Evolutionary conservation across 2,329 filamentous ascomycete genomes (phyloP).

Genomic region (Penicillium freii): DNA sequence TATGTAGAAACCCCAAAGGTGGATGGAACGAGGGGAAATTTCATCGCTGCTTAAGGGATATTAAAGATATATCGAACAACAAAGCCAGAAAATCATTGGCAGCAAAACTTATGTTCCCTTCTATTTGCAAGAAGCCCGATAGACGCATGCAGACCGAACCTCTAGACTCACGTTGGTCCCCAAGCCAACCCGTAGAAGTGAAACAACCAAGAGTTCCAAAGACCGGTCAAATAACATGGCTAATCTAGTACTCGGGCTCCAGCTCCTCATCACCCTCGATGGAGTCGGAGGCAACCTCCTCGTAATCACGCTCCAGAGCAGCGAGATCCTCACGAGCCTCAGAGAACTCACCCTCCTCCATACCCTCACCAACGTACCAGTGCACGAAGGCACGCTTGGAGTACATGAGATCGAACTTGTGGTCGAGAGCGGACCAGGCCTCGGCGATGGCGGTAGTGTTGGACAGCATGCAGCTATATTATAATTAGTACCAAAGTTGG

Average conservation of each 20-base stretch:
- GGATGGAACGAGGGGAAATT: conserved; percentile 36
- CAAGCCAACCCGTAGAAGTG: conserved; percentile 24
- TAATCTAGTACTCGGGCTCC: conserved; percentile 80
- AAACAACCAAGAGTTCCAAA: conserved; percentile 19
- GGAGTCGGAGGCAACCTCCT: conserved; percentile 95
- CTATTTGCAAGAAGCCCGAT: conserved; percentile 37
- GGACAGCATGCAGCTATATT: conserved; percentile 78
- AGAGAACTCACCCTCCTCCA: conserved; percentile 99
- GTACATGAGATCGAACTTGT: conserved; percentile 99
- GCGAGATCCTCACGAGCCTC: conserved; percentile 98
- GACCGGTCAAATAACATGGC: conserved; percentile 22
- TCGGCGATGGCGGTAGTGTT: conserved; percentile 97
- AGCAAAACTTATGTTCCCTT: conserved; percentile 39
- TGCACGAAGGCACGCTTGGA: conserved; percentile 99
- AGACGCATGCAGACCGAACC: conserved; percentile 27
- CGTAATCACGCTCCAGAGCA: conserved; percentile 96
- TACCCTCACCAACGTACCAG: conserved; percentile 99
- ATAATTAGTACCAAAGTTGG: conserved; percentile 25
- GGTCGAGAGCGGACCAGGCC: conserved; percentile 92
- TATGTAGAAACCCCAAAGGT: conserved; percentile 15
- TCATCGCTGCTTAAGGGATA: conserved; percentile 41
- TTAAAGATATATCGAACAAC: conserved; percentile 43
- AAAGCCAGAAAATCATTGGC: conserved; percentile 35
- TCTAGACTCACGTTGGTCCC: conserved; percentile 24
- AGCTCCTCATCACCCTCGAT: conserved; percentile 76